A percentile compares a stretch with the other conserved stretches of the same genome.
phyloP scores from a whole-genome alignment of 2,329 filamentous ascomycete species.

The Aspergillus floridensis region DNA sequence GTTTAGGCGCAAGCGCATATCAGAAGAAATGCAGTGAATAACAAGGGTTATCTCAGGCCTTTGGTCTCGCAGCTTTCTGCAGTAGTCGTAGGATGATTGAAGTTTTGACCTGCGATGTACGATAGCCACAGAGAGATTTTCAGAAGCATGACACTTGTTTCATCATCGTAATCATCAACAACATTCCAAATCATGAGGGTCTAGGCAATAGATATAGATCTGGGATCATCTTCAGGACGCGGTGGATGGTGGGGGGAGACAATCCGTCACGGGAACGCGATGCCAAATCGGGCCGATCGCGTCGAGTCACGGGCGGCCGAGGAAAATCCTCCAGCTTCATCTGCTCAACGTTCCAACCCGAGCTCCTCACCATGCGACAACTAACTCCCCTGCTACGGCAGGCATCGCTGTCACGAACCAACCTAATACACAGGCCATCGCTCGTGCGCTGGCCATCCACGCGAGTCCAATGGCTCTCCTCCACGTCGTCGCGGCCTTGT shows the following conservation, averaged over 20 bases:
- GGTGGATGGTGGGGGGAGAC: conserved; percentile 13
- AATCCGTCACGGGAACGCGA: conserved; percentile 17
- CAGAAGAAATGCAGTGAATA: neutral
- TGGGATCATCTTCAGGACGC: conserved; percentile 6
- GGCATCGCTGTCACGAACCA: conserved; percentile 2
- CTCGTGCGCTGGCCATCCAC: neutral
- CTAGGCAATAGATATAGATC: conserved; percentile 1
- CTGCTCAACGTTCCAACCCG: neutral
- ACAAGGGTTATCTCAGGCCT: neutral
- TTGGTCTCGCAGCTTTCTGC: neutral
- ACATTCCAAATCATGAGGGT: neutral
- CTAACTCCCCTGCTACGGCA: conserved; percentile 14
- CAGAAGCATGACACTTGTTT: no score
- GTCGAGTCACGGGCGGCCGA: conserved; percentile 14
- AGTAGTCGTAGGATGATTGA: neutral
- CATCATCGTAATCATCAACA: neutral
- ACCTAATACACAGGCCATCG: neutral
- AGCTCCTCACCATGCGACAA: conserved; percentile 18
- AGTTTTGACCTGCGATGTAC: no score
- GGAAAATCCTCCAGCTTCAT: conserved; percentile 5
- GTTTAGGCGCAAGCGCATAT: neutral
- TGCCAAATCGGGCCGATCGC: conserved; percentile 16
- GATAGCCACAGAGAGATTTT: no score
- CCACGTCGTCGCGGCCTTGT: conserved; percentile 23
- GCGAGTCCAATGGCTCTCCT: conserved; percentile 23